Evolutionary conservation across 768 basidiomycete genomes (phyloP).

Genomic region (Leccinum longicurvipes): DNA sequence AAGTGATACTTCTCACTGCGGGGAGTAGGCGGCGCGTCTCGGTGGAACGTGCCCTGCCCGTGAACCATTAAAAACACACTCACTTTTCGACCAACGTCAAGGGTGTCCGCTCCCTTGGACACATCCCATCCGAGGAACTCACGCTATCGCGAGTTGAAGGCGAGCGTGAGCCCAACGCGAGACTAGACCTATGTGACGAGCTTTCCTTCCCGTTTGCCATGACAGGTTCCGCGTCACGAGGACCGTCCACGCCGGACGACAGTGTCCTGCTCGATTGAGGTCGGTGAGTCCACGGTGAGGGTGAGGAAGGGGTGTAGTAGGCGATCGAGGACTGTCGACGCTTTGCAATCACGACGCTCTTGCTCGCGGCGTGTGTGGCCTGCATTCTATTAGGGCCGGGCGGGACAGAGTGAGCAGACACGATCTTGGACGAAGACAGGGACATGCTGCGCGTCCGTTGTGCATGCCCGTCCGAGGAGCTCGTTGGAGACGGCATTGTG

Average conservation of each 20-base stretch:
- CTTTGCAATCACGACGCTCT: background rate
- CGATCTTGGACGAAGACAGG: background rate
- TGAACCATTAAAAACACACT: slow-evolving; percentile 22
- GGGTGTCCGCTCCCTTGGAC: slow-evolving; percentile 35
- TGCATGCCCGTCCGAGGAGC: background rate
- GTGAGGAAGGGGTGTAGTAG: slow-evolving; percentile 27
- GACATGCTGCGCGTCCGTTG: slow-evolving; percentile 7
- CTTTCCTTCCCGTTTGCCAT: slow-evolving; percentile 7
- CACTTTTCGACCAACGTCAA: slow-evolving; percentile 73
- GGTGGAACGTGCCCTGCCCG: background rate
- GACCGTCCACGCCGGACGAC: slow-evolving; percentile 2
- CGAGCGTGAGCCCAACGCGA: slow-evolving; percentile 14
- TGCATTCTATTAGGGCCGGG: background rate
- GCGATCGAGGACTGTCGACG: slow-evolving; percentile 30
- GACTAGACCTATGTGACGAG: slow-evolving; percentile 19
- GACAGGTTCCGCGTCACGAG: slow-evolving; percentile 1
- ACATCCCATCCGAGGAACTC: slow-evolving; percentile 8
- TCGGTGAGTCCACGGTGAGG: slow-evolving; percentile 23
- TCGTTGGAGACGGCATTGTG: background rate
- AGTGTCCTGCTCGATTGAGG: background rate
- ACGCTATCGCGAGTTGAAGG: slow-evolving; percentile 18
- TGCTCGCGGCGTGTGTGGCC: background rate
- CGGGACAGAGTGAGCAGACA: background rate
- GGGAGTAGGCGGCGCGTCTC: background rate
- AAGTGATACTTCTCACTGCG: background rate